A percentile compares a stretch with the other conserved stretches of the same genome.
phyloP scores from a whole-genome alignment of 202 grass and related monocot species.

The Elaeis oleifera region DNA sequence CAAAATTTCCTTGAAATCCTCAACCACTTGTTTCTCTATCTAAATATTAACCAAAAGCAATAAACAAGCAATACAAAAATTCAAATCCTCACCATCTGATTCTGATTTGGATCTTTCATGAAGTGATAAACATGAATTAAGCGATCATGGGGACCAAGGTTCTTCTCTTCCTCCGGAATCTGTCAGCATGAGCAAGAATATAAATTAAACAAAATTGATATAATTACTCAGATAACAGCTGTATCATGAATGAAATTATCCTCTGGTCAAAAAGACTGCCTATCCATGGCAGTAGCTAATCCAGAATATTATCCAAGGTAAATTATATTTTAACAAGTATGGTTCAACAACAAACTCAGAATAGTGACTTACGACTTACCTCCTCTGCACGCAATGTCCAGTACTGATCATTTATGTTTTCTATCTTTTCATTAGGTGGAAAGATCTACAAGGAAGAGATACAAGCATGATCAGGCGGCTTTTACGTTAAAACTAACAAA shows the following conservation, averaged over 20 bases:
- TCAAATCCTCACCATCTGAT: neutral
- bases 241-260: no score
- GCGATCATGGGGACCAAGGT: conserved; percentile 47
- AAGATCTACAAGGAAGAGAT: conserved; percentile 5
- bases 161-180: conserved; percentile 47
- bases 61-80: neutral
- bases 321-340: neutral
- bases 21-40: no score
- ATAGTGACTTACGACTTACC: conserved; percentile 5
- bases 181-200: neutral
- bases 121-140: conserved; percentile 97
- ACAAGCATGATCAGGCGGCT: neutral
- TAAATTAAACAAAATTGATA: no score
- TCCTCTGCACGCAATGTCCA: conserved; percentile 21
- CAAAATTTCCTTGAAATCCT: no score
- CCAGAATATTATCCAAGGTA: neutral
- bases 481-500: neutral
- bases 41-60: no score
- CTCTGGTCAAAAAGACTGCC: no score
- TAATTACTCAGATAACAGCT: no score
- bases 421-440: conserved; percentile 9
- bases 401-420: conserved; percentile 19
- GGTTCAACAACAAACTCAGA: neutral
- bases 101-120: conserved; percentile 47
- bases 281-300: neutral